Evolutionary conservation across 805 yeast species (phyloP), one percentile per base, ranked within the genome.

Genomic region (Candida parachauliodes): DNA sequence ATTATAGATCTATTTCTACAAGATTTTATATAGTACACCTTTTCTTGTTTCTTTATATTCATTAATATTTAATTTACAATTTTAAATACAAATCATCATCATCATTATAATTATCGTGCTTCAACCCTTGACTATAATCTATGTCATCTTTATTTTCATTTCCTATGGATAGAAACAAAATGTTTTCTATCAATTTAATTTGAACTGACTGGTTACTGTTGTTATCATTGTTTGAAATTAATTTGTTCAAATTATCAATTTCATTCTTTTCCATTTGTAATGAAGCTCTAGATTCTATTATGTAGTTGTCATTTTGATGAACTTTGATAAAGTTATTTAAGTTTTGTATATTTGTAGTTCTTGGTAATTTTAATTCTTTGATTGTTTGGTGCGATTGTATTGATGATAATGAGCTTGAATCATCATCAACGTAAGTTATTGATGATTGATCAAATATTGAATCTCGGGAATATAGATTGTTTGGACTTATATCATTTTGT

Each of bases 171-270:
- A 56, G 28, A 16, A 53, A 46, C 22, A 55, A 26, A 19, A 43
- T 48, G 39, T 55, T 56, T 37, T 42, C 58, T 27, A 56, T 44
- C 11, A 54, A 41, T 10, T 44, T 36, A 8, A 56, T 25, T 16
- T 20, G 18, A 8, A 10, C 7, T n/a, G n/a, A n/a, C n/a, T n/a
- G n/a, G n/a, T n/a, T n/a, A n/a, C n/a, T n/a, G 2, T 10, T 15
- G 19, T 15, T 12, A 7, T 27, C 19, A 12, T 27, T 6, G 5
- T 37, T 43, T 3, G 50, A 45, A 3, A 23, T 33, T 26, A 28
- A 40, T 9, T 28, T 34, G 2, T 33, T 31, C 11, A 37, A 5
- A 11, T 17, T 12, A 28, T 29, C 29, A 19, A 46, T 37, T 35
- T 53, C 59, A 15, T 28, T 25, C 2, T 30, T 29, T 37, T 55